Conservation (phyloP, 2,329 filamentous ascomycete genomes). For the Fusarium drepaniforme region DNA sequence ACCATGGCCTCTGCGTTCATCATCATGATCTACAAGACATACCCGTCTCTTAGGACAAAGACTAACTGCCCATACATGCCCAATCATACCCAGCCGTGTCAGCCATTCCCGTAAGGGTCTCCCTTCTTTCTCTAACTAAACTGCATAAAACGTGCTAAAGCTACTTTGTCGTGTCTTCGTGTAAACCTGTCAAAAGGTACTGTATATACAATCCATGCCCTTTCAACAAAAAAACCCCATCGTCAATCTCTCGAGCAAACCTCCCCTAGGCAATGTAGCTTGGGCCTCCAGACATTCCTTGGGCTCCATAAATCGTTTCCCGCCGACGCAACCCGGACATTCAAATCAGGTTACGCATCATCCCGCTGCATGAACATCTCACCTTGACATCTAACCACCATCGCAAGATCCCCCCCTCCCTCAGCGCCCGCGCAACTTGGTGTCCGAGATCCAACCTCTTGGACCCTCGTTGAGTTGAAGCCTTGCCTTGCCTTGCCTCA, state of each 20-base stretch:
- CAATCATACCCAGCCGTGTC: background rate
- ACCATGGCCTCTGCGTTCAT: background rate
- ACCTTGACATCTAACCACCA: constrained; percentile 11
- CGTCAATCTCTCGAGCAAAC: constrained; percentile 4
- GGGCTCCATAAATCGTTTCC: constrained; percentile 3
- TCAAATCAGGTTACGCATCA: constrained; percentile 27
- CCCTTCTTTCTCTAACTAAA: constrained; percentile 34
- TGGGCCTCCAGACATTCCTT: background rate
- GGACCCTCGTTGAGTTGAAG: background rate
- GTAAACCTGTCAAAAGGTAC: constrained; percentile 3
- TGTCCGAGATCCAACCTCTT: constrained; percentile 25
- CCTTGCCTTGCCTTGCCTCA: background rate
- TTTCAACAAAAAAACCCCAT: background rate
- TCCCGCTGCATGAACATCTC: constrained; percentile 26
- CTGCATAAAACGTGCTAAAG: background rate
- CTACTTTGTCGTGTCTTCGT: constrained; percentile 26
- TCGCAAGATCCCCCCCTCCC: constrained; percentile 9
- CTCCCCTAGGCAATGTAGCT: background rate
- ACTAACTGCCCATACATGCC: background rate
- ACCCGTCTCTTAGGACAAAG: background rate
- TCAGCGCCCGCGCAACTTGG: constrained; percentile 23
- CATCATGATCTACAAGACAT: background rate
- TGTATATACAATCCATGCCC: constrained; percentile 15
- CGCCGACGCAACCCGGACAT: constrained; percentile 23
- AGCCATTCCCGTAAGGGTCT: constrained; percentile 31